phyloP scores from a whole-genome alignment of 2,329 filamentous ascomycete species.

The Aspergillus aculeatus region DNA sequence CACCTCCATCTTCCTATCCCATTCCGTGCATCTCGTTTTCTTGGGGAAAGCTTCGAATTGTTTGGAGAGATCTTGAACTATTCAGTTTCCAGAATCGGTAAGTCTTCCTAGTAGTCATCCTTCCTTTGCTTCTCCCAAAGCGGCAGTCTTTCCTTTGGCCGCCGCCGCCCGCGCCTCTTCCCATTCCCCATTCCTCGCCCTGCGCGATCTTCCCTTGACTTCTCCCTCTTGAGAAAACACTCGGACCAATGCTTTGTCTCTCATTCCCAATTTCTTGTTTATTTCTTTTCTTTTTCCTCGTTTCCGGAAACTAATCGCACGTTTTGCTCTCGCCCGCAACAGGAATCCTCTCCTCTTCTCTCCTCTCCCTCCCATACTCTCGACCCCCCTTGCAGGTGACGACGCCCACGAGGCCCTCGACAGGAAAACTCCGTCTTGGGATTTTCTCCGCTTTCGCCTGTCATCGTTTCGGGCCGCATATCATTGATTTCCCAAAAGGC shows the following conservation, averaged over 20 bases:
- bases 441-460: slow-evolving; percentile 9
- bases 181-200: not conserved
- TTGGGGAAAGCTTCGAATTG: not conserved
- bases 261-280: not conserved
- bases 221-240: not conserved
- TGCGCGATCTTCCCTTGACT: not conserved
- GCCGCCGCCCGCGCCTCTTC: not conserved
- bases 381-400: slow-evolving; percentile 6
- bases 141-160: too few species aligned
- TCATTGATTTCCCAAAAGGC: slow-evolving; percentile 1
- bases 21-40: not conserved
- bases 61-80: too few species aligned
- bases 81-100: not conserved
- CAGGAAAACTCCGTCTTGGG: not conserved
- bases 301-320: slow-evolving; percentile 3
- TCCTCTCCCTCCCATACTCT: not conserved
- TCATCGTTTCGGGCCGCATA: slow-evolving; percentile 1
- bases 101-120: not conserved
- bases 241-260: not conserved
- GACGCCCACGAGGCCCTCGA: slow-evolving; percentile 4
- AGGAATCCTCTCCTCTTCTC: not conserved
- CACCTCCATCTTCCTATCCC: not conserved
- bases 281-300: not conserved
- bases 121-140: too few species aligned
- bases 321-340: not conserved